These are phyloP conservation scores for Trichomonas gallinae DNA, from an alignment of 208 protist genomes.

Conservation along the genomic window DNA sequence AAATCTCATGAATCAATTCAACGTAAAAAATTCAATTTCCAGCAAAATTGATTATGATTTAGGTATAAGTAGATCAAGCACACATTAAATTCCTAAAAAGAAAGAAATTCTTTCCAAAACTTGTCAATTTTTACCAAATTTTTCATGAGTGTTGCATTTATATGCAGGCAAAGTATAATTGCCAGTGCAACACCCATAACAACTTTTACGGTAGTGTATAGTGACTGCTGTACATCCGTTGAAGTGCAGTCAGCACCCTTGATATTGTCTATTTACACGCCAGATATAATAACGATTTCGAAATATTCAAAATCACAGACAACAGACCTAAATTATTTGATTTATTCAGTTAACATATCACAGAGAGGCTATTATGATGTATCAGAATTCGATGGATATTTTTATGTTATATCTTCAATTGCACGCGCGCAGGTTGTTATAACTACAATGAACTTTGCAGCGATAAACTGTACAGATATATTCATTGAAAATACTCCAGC, in stretches of 20 bases:
- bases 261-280: not conserved
- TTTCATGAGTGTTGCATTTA: not conserved
- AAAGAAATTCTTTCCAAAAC: no score
- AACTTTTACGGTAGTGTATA: not conserved
- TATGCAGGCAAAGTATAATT: not conserved
- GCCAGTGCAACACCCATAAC: not conserved
- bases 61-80: no score
- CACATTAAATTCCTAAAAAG: no score
- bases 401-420: not conserved
- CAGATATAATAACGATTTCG: not conserved
- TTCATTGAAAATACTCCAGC: not conserved
- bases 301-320: not conserved
- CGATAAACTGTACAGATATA: not conserved
- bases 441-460: not conserved
- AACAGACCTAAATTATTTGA: not conserved
- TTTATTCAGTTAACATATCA: not conserved
- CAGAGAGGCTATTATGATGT: not conserved
- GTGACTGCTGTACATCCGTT: not conserved
- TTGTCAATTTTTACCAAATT: not conserved
- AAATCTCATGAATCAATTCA: no score
- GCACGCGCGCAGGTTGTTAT: not conserved
- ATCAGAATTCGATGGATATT: not conserved
- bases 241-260: not conserved
- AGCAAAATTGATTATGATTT: no score
- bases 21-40: no score